Evolutionary conservation across 192 early-diverging fungal species (phyloP), one percentile per base, ranked within the genome.

Genomic region (Gamsiella multidivaricata): DNA sequence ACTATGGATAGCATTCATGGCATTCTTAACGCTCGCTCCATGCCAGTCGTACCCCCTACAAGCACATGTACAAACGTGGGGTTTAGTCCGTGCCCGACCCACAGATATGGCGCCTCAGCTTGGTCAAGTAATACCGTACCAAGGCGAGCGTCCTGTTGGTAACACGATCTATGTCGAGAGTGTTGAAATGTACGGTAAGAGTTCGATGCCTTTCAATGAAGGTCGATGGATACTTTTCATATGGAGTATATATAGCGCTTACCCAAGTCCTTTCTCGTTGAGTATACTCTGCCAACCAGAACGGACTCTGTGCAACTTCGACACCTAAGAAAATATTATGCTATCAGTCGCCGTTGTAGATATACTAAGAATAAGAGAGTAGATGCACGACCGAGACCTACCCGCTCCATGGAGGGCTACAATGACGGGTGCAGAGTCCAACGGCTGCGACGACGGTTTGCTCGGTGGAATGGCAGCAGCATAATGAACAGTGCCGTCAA

Each of bases 11-110:
- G 90, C 85, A 45, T 65, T 54, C 25, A 90, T 79, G 22, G 89
- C 80, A 63, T 93, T 92, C 32, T 78, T 71, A 47, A 81, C 80
- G 20, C 89, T 91, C 10, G 91, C 85, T 2, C 92, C 92, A 64
- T 93, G 92, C 92, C 92, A 93, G 64, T 93, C 92, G 53, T 87
- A 93, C 5, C 91, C 91, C 91, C 73, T 76, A 42, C 2, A 31
- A 51, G 0, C 37, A 39, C 37, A 39, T 31, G 25, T 22, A 28
- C 15, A 51, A 15, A 39, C 3, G 22, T 18, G n/a, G 15, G 17
- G 41, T 39, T 64, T 53, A 64, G 88, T 87, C 49, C 17, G 36
- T 34, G 42, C 29, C 6, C 26, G 20, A 10, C 11, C 29, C 7
- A 5, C 18, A 36, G 5, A 25, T 49, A 56, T 28, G 41, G 39